A percentile compares a stretch with the other conserved stretches of the same genome.
phyloP scores from a whole-genome alignment of 2,329 filamentous ascomycete genomes.

The Pezicula radicicola region DNA sequence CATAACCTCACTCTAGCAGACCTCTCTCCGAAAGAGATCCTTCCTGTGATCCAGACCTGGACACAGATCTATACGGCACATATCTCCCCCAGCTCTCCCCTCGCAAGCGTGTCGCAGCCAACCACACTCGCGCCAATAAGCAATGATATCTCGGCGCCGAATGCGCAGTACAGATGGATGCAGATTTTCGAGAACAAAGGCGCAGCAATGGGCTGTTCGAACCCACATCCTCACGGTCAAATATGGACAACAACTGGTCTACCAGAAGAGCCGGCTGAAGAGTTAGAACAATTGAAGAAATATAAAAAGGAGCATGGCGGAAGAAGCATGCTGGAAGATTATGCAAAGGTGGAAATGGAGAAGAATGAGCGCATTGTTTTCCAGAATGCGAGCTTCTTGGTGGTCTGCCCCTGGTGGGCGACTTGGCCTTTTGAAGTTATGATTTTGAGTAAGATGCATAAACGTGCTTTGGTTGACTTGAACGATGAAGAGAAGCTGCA shows the following conservation, averaged over 20 bases:
- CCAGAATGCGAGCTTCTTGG: constrained; percentile 80
- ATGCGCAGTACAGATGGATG: constrained; percentile 88
- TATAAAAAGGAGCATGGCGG: constrained; percentile 73
- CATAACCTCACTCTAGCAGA: constrained; percentile 94
- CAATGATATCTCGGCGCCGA: constrained; percentile 49
- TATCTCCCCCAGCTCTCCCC: constrained; percentile 70
- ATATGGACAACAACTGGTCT: constrained; percentile 91
- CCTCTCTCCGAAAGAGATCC: constrained; percentile 71
- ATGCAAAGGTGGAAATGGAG: constrained; percentile 75
- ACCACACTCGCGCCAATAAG: constrained; percentile 37
- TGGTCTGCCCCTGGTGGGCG: constrained; percentile 96
- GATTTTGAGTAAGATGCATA: constrained; percentile 80
- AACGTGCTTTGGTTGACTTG: constrained; percentile 81
- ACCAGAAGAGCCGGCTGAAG: constrained; percentile 82
- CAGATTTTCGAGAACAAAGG: constrained; percentile 99
- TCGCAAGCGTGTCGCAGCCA: constrained; percentile 37
- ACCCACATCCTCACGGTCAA: constrained; percentile 96
- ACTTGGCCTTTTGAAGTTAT: constrained; percentile 97
- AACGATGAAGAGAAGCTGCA: constrained; percentile 64
- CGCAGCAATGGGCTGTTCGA: constrained; percentile 96
- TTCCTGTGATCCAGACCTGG: constrained; percentile 87
- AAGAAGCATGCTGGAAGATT: constrained; percentile 79
- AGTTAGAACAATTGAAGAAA: constrained; percentile 73
- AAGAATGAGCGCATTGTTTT: constrained; percentile 86
- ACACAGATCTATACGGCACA: constrained; percentile 84